Evolutionary conservation across 2,329 filamentous ascomycete genomes (phyloP).

Genomic region (Domatiomyces globalis): DNA sequence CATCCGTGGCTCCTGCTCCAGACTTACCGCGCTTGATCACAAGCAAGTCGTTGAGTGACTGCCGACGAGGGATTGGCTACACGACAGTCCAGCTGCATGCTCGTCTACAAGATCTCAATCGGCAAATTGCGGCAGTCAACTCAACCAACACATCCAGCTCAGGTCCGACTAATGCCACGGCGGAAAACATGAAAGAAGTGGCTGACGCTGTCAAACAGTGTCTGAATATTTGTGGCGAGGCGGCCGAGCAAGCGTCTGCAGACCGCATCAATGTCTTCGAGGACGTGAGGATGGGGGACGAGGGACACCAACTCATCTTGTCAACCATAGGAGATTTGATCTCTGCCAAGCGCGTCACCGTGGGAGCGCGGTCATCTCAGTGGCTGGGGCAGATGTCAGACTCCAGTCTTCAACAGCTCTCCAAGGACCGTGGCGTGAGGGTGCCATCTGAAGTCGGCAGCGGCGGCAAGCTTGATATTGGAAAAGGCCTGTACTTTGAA

Average conservation of each 20-base stretch:
- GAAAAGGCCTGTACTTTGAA: not conserved
- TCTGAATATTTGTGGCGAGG: conserved; percentile 19
- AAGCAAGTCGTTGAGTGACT: conserved; percentile 11
- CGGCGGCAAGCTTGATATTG: not conserved
- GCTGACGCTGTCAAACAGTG: conserved; percentile 19
- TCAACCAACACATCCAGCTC: conserved; percentile 6
- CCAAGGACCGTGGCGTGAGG: conserved; percentile 3
- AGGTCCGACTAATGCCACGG: conserved; percentile 1
- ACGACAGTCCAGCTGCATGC: conserved; percentile 15
- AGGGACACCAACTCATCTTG: conserved; percentile 21
- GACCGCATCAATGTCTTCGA: conserved; percentile 21
- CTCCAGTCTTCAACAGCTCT: conserved; percentile 21
- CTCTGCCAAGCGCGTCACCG: conserved; percentile 20
- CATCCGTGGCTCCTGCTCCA: not conserved
- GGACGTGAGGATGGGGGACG: conserved; percentile 20
- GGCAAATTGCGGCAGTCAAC: conserved; percentile 11
- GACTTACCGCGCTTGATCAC: conserved; percentile 1
- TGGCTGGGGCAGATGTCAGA: conserved; percentile 24
- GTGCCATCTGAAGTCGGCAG: not conserved
- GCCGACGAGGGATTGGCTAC: conserved; percentile 15
- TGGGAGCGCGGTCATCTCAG: conserved; percentile 25
- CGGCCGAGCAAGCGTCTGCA: conserved; percentile 18
- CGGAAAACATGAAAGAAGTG: conserved; percentile 14
- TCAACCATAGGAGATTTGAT: conserved; percentile 23
- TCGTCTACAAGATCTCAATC: conserved; percentile 17